Percentiles rank a stretch among this genome's conserved stretches.
These are phyloP conservation scores for Flaveria brownii DNA, from an alignment of 129 eudicot species.

Conservation along the genomic window DNA sequence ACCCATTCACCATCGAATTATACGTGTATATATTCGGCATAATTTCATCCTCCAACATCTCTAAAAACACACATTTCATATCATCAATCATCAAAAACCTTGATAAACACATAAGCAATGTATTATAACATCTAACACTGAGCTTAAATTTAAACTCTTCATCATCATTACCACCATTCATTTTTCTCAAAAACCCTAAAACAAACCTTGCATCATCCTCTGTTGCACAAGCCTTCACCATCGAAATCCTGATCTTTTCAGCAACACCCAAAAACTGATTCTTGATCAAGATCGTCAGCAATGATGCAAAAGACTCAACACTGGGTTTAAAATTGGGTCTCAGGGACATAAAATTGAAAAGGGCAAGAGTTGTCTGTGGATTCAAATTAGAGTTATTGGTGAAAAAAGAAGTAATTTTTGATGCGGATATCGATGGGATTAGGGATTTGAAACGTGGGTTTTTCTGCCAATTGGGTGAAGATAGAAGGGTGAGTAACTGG, in stretches of 20 bases:
- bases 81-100: slow-evolving; percentile 69
- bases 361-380: slow-evolving; percentile 55
- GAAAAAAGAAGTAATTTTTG: slow-evolving; percentile 50
- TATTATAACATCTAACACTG: slow-evolving; percentile 64
- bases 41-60: slow-evolving; percentile 60
- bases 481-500: slow-evolving; percentile 45
- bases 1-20: slow-evolving; percentile 79
- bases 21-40: slow-evolving; percentile 65
- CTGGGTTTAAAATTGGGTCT: slow-evolving; percentile 54
- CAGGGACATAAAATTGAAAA: slow-evolving; percentile 47
- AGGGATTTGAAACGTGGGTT: slow-evolving; percentile 53
- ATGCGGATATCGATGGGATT: slow-evolving; percentile 51
- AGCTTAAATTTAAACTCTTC: slow-evolving; percentile 42
- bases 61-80: slow-evolving; percentile 58
- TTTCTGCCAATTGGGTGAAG: slow-evolving; percentile 61
- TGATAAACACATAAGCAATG: slow-evolving; percentile 62
- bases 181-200: slow-evolving; percentile 38
- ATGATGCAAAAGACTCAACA: slow-evolving; percentile 49
- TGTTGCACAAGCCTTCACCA: slow-evolving; percentile 66
- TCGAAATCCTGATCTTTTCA: slow-evolving; percentile 50
- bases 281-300: slow-evolving; percentile 46
- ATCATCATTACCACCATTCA: slow-evolving; percentile 37
- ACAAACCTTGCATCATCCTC: slow-evolving; percentile 56
- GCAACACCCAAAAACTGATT: slow-evolving; percentile 45
- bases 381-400: slow-evolving; percentile 48